Base-by-base conservation (phyloP, 225 moss, liverwort and hornwort species). In the Anthoceros angustus region DNA sequence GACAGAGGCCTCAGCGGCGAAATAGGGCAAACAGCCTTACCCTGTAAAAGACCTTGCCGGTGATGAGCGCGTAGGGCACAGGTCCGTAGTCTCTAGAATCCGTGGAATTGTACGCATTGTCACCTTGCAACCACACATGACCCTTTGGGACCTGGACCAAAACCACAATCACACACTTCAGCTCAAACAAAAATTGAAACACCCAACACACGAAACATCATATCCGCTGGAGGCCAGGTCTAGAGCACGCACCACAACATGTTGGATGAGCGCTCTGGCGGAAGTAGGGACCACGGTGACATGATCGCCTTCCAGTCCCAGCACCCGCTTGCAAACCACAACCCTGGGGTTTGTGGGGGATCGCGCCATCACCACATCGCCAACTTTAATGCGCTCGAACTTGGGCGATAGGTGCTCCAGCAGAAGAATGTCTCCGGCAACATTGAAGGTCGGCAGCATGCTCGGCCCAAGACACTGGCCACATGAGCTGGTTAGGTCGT, bases 361-460 rank as follows among this genome's bases (percentile, higher is more conserved):
- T 63, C 84, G 82, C 8, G 98, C 98, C 98, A 98, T 92, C 66
- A 98, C 98, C 62, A 98, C 91, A 75, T 98, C 92, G 11, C 98
- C 98, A 12, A 88, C 76, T 61, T 84, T 82, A 21, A 98, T 87
- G 74, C 76, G 89, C 62, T 89, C 84, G 39, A 98, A 92, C 68
- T 81, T 87, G 9, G 88, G 84, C 5, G 98, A 98, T 65, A 98
- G 67, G 75, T 98, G 98, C 78, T 98, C 98, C 72, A 98, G 74
- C 42, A 98, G 80, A 74, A 98, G 71, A 63, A 98, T 92, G 66
- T 98, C 98, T 65, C 98, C 98, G 39, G 98, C 82, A 16, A 89
- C 81, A 67, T 98, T 98, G 79, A 98, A 92, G 12, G 98, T 98
- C 72, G 98, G 98, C 69, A 98, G 83, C 98, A 98, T 98, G 78